phyloP scores from a whole-genome alignment of 2,329 filamentous ascomycete species.

The Claviceps sp. region DNA sequence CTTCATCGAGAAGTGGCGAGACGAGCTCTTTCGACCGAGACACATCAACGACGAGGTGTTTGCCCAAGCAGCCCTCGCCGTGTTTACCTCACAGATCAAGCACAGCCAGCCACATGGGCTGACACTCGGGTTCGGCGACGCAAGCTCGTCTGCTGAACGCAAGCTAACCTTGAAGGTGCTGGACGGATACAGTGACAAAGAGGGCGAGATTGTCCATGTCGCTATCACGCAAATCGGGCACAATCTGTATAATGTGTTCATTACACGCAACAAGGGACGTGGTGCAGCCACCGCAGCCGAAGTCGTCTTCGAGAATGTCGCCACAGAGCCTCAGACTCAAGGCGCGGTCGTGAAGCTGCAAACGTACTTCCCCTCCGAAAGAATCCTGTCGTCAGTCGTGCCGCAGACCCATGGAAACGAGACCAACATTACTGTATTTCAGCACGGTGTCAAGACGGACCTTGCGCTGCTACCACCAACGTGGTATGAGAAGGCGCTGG shows the following conservation, averaged over 20 bases:
- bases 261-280: slow-evolving; percentile 29
- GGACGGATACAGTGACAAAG: slow-evolving; percentile 50
- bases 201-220: slow-evolving; percentile 47
- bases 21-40: slow-evolving; percentile 59
- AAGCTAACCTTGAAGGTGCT: slow-evolving; percentile 38
- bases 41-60: slow-evolving; percentile 58
- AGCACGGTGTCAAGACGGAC: slow-evolving; percentile 46
- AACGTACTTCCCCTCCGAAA: slow-evolving; percentile 65
- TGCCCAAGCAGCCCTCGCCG: slow-evolving; percentile 72
- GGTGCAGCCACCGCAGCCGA: slow-evolving; percentile 8
- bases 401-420: slow-evolving; percentile 37
- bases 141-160: slow-evolving; percentile 27
- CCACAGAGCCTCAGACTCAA: slow-evolving; percentile 23
- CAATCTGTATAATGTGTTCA: slow-evolving; percentile 31
- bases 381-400: slow-evolving; percentile 69
- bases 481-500: slow-evolving; percentile 82
- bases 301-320: slow-evolving; percentile 31
- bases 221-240: slow-evolving; percentile 34
- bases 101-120: slow-evolving; percentile 31
- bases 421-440: slow-evolving; percentile 65
- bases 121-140: slow-evolving; percentile 41
- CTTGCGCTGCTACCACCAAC: slow-evolving; percentile 46
- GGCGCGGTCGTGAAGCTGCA: slow-evolving; percentile 19
- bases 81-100: slow-evolving; percentile 40
- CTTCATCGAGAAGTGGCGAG: slow-evolving; percentile 81